Conservation (phyloP, 768 basidiomycete genomes). For the Russula sp. region DNA sequence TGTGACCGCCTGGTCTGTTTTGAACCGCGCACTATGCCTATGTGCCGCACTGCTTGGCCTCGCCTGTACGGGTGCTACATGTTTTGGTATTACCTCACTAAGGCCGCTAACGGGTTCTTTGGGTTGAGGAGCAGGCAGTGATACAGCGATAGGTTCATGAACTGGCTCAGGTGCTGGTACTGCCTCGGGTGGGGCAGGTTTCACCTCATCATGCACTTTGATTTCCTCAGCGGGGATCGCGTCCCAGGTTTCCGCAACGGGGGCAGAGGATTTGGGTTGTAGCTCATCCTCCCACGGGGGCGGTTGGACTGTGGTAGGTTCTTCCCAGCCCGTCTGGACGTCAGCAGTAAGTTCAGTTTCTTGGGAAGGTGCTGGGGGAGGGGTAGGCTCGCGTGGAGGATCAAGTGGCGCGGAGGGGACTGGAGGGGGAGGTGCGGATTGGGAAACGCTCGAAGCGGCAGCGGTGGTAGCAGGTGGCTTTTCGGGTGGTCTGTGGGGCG, state of each 20-base stretch:
- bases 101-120: conserved; percentile 24
- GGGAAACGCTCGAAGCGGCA: conserved; percentile 28
- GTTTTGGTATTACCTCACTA: conserved; percentile 27
- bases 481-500: conserved; percentile 48
- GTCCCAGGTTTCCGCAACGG: conserved; percentile 31
- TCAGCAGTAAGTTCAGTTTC: conserved; percentile 31
- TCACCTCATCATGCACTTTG: conserved; percentile 13
- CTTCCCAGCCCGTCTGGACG: conserved; percentile 48
- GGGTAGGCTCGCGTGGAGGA: conserved; percentile 22
- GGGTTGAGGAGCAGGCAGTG: conserved; percentile 22
- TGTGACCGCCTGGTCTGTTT: conserved; percentile 79
- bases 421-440: conserved; percentile 23
- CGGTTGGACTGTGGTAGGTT: conserved; percentile 60
- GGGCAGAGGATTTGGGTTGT: conserved; percentile 31
- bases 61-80: conserved; percentile 35
- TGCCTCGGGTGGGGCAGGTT: conserved; percentile 6
- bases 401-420: conserved; percentile 22
- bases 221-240: conserved; percentile 12
- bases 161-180: conserved; percentile 25
- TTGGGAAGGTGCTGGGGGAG: conserved; percentile 20
- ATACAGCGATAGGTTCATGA: conserved; percentile 27
- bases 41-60: conserved; percentile 49
- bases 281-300: conserved; percentile 71
- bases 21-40: conserved; percentile 55
- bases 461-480: conserved; percentile 41